Evolutionary conservation across 352 stramenopile species (phyloP).

Genomic region (Phytophthora megakarya): DNA sequence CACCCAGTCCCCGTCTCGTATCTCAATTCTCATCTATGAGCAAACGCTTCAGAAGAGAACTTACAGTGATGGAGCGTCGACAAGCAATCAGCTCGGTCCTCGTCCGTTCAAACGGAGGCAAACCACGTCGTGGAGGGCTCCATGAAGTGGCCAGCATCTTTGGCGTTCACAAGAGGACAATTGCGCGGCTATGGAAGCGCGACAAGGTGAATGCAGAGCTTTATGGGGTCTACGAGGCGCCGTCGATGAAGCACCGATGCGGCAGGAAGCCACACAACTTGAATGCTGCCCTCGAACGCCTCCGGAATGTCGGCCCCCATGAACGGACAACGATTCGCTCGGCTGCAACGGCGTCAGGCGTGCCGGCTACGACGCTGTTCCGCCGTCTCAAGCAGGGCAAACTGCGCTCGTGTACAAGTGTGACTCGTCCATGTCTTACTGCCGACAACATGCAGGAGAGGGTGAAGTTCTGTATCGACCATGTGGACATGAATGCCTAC

Average conservation of each 20-base stretch:
- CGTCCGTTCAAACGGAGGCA: background rate
- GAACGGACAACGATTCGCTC: background rate
- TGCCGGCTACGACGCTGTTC: constrained; percentile 1
- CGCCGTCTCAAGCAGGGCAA: background rate
- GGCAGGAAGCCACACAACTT: background rate
- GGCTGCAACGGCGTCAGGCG: background rate
- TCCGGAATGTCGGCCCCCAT: background rate
- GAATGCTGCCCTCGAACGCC: background rate
- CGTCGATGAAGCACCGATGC: background rate
- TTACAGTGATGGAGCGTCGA: background rate
- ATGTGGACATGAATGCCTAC: too few species aligned
- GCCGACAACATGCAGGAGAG: too few species aligned
- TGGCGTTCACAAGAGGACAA: background rate
- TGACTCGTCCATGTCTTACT: too few species aligned
- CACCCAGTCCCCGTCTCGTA: too few species aligned
- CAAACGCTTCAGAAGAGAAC: too few species aligned
- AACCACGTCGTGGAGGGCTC: background rate
- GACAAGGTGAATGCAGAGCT: background rate
- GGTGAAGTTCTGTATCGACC: too few species aligned
- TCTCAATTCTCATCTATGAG: too few species aligned
- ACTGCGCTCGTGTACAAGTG: background rate
- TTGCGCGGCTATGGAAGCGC: background rate
- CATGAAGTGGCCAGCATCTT: background rate
- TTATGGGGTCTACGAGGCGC: background rate
- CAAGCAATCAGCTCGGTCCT: background rate